Conservation (phyloP, 2,329 filamentous ascomycete genomes). For the Fusarium lyarnte region DNA sequence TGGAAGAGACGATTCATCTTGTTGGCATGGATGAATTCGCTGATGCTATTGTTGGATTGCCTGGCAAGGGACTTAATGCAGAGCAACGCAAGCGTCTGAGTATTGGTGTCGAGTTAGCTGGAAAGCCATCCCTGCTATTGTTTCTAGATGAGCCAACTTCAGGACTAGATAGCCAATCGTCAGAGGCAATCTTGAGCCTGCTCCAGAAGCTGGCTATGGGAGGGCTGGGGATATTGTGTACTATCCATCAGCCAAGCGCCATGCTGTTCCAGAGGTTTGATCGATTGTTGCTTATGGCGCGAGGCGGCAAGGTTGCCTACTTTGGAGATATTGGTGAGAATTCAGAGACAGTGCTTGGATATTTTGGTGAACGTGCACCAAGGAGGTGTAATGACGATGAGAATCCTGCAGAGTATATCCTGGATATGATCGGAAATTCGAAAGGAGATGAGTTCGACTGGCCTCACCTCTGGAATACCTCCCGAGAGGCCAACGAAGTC, state of each 20-base stretch:
- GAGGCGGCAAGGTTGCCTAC: constrained; percentile 73
- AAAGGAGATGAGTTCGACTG: not conserved
- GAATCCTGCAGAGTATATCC: constrained; percentile 81
- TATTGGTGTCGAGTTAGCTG: constrained; percentile 67
- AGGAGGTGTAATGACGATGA: constrained; percentile 63
- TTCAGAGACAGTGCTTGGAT: constrained; percentile 64
- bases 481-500: not conserved
- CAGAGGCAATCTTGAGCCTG: not conserved
- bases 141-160: constrained; percentile 69
- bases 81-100: constrained; percentile 71
- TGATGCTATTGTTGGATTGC: constrained; percentile 71
- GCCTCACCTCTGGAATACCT: not conserved
- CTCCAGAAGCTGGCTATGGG: not conserved
- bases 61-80: constrained; percentile 68
- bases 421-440: not conserved
- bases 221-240: constrained; percentile 58
- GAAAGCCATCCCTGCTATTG: constrained; percentile 66
- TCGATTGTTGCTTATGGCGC: constrained; percentile 69
- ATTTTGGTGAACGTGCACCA: constrained; percentile 72
- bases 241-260: constrained; percentile 65
- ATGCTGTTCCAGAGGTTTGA: constrained; percentile 67
- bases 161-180: constrained; percentile 1
- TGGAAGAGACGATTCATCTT: constrained; percentile 69
- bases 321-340: constrained; percentile 73
- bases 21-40: constrained; percentile 74